Evolutionary conservation across 148 eudicot genomes (phyloP).

Genomic region (Limonium bicolor): DNA sequence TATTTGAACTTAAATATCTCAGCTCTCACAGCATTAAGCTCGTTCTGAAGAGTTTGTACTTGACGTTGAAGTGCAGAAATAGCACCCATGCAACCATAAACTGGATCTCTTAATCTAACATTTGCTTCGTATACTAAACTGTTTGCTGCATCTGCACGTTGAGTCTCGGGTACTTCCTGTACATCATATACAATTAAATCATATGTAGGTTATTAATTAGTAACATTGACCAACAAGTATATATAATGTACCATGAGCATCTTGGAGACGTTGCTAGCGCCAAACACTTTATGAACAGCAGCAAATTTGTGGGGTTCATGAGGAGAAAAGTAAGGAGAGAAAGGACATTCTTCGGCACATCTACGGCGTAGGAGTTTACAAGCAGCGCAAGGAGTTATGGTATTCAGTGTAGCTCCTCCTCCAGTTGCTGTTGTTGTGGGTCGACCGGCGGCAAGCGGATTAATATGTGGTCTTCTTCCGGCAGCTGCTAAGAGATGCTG

Average conservation of each 20-base stretch:
- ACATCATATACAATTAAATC: neutral
- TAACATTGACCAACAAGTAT: neutral
- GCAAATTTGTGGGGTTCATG: slow-evolving; percentile 88
- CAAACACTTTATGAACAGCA: slow-evolving; percentile 83
- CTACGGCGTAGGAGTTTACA: slow-evolving; percentile 75
- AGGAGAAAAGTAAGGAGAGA: slow-evolving; percentile 79
- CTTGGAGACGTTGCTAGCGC: slow-evolving; percentile 91
- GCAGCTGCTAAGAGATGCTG: neutral
- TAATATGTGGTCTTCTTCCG: too few species aligned
- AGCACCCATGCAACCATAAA: slow-evolving; percentile 90
- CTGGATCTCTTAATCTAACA: slow-evolving; percentile 66
- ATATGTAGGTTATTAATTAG: neutral
- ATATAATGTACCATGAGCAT: slow-evolving; percentile 44
- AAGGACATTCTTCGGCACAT: slow-evolving; percentile 83
- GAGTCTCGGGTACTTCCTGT: slow-evolving; percentile 60
- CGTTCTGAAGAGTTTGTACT: slow-evolving; percentile 41
- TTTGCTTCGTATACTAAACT: slow-evolving; percentile 89
- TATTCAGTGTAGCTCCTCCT: too few species aligned
- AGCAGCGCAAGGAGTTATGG: slow-evolving; percentile 84
- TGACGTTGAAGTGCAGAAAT: slow-evolving; percentile 70
- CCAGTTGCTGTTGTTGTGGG: too few species aligned
- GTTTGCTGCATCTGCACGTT: slow-evolving; percentile 75
- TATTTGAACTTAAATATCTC: slow-evolving; percentile 56
- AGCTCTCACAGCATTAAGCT: slow-evolving; percentile 40
- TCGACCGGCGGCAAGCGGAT: too few species aligned